Percentiles rank a stretch among this genome's conserved stretches.
Evolutionary conservation across 208 protist species (phyloP).

Genomic region (Leishmania gerbilli): DNA sequence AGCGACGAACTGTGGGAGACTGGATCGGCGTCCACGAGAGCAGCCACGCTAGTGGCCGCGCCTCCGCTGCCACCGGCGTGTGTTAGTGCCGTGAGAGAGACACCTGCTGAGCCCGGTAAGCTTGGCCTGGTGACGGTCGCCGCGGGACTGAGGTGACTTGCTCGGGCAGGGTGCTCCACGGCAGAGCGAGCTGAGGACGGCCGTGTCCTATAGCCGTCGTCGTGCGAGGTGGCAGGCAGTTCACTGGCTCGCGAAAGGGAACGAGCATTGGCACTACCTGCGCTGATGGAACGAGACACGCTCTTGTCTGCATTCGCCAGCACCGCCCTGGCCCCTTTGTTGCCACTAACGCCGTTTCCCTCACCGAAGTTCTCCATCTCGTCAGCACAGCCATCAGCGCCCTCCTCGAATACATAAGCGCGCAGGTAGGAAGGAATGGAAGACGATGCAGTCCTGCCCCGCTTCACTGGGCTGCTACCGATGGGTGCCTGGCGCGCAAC

Average conservation of each 20-base stretch:
- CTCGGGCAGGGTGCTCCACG: neutral
- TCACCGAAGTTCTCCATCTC: neutral
- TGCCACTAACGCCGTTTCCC: neutral
- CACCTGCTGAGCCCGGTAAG: neutral
- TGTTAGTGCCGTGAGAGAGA: neutral
- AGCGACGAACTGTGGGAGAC: constrained; percentile 9
- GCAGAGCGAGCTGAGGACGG: neutral
- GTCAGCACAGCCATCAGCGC: neutral
- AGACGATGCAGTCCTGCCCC: neutral
- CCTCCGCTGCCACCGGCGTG: constrained; percentile 1
- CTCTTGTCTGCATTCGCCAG: neutral
- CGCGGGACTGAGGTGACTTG: neutral
- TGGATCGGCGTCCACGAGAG: neutral
- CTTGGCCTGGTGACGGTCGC: neutral
- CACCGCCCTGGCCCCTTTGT: neutral
- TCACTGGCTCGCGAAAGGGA: constrained; percentile 18
- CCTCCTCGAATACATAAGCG: constrained; percentile 22
- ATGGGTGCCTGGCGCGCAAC: neutral
- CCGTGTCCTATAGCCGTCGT: constrained; percentile 5
- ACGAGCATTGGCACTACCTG: constrained; percentile 6
- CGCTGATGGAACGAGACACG: constrained; percentile 15
- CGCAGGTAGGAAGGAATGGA: constrained; percentile 24
- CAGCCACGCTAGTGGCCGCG: neutral
- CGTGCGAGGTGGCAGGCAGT: neutral
- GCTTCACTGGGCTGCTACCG: neutral